A percentile compares a stretch with the other conserved stretches of the same genome.
Evolutionary conservation across 2,329 filamentous ascomycete species (phyloP).

Genomic region (Neobulgaria alba): DNA sequence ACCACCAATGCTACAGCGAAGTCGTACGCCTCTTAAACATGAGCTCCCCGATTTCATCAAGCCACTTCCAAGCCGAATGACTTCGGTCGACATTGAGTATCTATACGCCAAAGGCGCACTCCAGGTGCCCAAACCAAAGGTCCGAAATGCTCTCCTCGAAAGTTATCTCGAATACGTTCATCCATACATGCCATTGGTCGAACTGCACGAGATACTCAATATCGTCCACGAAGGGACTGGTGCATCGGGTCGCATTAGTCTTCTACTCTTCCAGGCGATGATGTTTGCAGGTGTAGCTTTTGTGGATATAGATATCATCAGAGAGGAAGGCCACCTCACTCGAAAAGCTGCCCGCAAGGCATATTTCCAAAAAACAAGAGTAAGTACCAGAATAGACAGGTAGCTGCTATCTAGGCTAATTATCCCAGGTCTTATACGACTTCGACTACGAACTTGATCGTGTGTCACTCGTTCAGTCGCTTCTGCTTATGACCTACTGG

Average conservation of each 20-base stretch:
- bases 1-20: no score
- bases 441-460: constrained; percentile 92
- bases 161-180: constrained; percentile 85
- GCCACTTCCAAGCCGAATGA: constrained; percentile 67
- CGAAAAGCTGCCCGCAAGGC: constrained; percentile 77
- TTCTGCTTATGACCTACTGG: constrained; percentile 93
- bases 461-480: constrained; percentile 76
- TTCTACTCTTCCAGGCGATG: constrained; percentile 85
- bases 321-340: constrained; percentile 66
- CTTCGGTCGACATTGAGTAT: constrained; percentile 74
- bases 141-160: constrained; percentile 75
- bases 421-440: constrained; percentile 68
- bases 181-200: constrained; percentile 86
- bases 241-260: constrained; percentile 61
- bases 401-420: constrained; percentile 10
- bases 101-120: constrained; percentile 78
- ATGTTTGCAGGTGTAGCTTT: constrained; percentile 92
- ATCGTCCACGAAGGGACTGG: constrained; percentile 60
- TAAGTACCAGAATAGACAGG: constrained; percentile 35
- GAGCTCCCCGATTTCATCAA: constrained; percentile 61
- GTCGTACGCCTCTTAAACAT: constrained; percentile 22
- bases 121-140: constrained; percentile 56
- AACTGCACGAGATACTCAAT: constrained; percentile 51
- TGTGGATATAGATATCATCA: constrained; percentile 70
- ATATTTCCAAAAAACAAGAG: constrained; percentile 82